Evolutionary conservation across 805 yeast genomes (phyloP).

Genomic region (Metschnikowia chrysomelidarum): DNA sequence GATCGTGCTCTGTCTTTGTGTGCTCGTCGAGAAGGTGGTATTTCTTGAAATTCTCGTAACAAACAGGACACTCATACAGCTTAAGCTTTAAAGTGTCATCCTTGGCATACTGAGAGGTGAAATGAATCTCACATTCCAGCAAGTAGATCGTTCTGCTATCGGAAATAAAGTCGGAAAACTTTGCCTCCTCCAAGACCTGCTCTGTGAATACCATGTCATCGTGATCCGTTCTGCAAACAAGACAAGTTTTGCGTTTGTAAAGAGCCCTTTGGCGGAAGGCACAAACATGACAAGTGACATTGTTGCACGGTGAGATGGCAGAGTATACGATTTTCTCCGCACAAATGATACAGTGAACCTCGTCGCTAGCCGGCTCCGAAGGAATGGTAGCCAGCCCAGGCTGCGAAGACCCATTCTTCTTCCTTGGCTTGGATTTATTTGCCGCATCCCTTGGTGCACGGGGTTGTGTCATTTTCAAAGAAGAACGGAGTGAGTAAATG

Average conservation of each 20-base stretch:
- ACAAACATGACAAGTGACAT: slow-evolving; percentile 79
- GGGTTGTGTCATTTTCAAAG: too few species aligned
- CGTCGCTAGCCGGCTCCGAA: slow-evolving; percentile 26
- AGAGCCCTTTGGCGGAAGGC: slow-evolving; percentile 79
- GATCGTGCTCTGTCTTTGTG: slow-evolving; percentile 59
- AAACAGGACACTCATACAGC: slow-evolving; percentile 55
- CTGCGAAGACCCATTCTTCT: too few species aligned
- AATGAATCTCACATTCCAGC: slow-evolving; percentile 53
- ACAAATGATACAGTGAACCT: slow-evolving; percentile 72
- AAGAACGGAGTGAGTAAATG: too few species aligned
- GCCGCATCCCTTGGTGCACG: too few species aligned
- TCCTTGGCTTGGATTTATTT: too few species aligned
- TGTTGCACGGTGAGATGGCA: slow-evolving; percentile 81
- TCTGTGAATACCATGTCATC: slow-evolving; percentile 57
- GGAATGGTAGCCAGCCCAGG: too few species aligned
- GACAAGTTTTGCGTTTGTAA: slow-evolving; percentile 69
- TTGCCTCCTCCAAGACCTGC: slow-evolving; percentile 28
- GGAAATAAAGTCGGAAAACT: slow-evolving; percentile 35
- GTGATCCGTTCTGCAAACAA: slow-evolving; percentile 78
- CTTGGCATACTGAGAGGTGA: slow-evolving; percentile 52
- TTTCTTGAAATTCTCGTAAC: slow-evolving; percentile 40
- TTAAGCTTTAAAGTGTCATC: slow-evolving; percentile 51
- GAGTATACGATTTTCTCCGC: slow-evolving; percentile 65
- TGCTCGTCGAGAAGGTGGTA: slow-evolving; percentile 67
- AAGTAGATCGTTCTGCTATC: slow-evolving; percentile 33